Evolutionary conservation across 805 yeast species (phyloP), one percentile per base, ranked within the genome.

Genomic region (Candida xiaguanensis): DNA sequence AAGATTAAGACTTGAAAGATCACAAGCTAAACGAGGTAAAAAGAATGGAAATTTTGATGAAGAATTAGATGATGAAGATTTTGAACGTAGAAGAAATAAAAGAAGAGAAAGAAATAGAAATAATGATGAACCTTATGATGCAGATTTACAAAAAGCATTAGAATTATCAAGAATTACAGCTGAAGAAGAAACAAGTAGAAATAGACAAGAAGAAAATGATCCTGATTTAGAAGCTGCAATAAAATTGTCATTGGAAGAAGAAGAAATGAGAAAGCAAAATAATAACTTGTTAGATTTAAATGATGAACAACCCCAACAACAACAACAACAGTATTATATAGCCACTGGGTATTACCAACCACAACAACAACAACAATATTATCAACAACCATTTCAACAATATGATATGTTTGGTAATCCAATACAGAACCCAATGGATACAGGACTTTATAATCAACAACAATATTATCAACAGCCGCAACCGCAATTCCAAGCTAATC

Each of bases 91-190:
- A 31, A 51, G 41, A 13, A 41, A 61, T 42, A 42, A 64, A 24
- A 44, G 49, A 16, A 44, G 57, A 42, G 45, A 48, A 42, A 46
- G 51, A 32, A 59, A 53, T 9, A 43, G 55, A 32, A 40, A 44
- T 19, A 39, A 41, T 30, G 46, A 45, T 26, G 66, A 59, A 30
- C 80, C 76, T 16, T 73, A 75, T 44, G 96, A 88, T 51, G 83
- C 78, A 14, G 96, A 87, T 39, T 65, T 91, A 48, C 82, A 79
- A 59, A 72, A 73, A 34, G 97, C 96, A 0, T 65, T 91, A 38
- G 95, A 85, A 50, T 83, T 82, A 53, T 83, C 95, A 38, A 76
- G 78, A 53, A 59, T 72, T 50, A 86, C 95, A 1, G 96, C 95
- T 1, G 89, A 84, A 47, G 90, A 85, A 45, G 96, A 89, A 49